These are phyloP conservation scores for Tinospora cordifolia DNA, from an alignment of 164 flowering plant genomes.

Conservation along the genomic window DNA sequence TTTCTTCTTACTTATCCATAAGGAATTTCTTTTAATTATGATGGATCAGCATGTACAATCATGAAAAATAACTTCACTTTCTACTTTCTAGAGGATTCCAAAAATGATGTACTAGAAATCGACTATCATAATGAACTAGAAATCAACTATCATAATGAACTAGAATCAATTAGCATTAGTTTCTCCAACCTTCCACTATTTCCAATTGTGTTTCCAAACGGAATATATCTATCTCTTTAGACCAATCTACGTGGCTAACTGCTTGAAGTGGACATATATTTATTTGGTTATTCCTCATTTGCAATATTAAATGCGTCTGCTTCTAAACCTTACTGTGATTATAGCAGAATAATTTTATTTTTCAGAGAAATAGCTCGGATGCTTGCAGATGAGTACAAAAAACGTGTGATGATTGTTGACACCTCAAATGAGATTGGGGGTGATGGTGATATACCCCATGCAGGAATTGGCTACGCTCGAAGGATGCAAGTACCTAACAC, in stretches of 20 bases:
- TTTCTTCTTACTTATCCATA: not conserved
- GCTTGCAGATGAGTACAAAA: conserved; percentile 84
- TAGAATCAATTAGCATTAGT: not conserved
- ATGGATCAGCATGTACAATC: not conserved
- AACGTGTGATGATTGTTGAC: conserved; percentile 97
- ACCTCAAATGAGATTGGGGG: conserved; percentile 98
- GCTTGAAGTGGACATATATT: not conserved
- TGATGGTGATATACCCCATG: conserved; percentile 97
- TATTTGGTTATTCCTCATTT: not conserved
- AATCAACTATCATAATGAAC: not conserved
- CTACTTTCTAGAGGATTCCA: not conserved
- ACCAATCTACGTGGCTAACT: not conserved
- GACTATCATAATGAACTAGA: not conserved
- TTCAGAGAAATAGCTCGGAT: conserved; percentile 71
- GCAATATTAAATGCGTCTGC: not conserved
- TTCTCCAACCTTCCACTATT: not conserved
- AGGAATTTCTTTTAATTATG: not conserved
- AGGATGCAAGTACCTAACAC: conserved; percentile 88
- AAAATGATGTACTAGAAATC: not conserved
- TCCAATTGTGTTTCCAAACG: not conserved
- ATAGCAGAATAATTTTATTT: not conserved
- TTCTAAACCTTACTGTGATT: not conserved
- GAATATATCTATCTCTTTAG: not conserved
- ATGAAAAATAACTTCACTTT: not conserved
- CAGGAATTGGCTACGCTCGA: conserved; percentile 87